Evolutionary conservation across 495 filamentous ascomycete species (phyloP), one percentile per base, ranked within the genome.

Genomic region (Podospora pseudopauciseta): DNA sequence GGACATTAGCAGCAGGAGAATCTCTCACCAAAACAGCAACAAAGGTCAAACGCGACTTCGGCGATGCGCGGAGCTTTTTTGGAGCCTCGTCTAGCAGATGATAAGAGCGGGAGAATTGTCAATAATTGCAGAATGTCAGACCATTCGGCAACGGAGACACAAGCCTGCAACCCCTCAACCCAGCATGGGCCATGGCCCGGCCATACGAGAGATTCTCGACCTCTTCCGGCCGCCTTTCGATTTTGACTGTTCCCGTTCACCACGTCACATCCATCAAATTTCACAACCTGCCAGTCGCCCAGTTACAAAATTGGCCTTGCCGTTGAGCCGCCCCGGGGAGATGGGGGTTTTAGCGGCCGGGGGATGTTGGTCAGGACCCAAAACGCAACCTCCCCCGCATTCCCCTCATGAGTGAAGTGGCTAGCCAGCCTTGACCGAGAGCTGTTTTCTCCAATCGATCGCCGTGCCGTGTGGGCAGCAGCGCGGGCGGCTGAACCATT

Each of bases 301-400:
- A 49, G 39, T 13, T 3, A 49, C 39, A 49, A 49, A 26, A 58
- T 15, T 20, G 7, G 55, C 9, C 55, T 5, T 58, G 27, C 59
- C 59, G 23, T 61, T 61, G 59, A 61, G 27, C 59, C 28, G 23
- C 16, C 23, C 20, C 59, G n/a, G 16, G 30, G 39, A 49, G 39
- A 49, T 49, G 39, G 39, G 39, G 39, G 39, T 49, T 49, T 49
- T 49, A 49, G 39, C 39, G 39, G 39, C 39, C 0, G 39, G 39
- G 39, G 39, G 2, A 2, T 44, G 61, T 28, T 27, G 32, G 13
- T 39, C 28, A 20, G 5, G 18, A 16, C 61, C 61, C 18, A 28
- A 11, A 20, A 63, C 30, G 61, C 61, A 39, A 32, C 30, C 30
- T 63, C 61, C 61, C 61, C 61, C 61, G 61, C 61, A 63, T 63